Evolutionary conservation across 176 grass and related monocot species (phyloP).

Genomic region (Aegilops umbellulata): DNA sequence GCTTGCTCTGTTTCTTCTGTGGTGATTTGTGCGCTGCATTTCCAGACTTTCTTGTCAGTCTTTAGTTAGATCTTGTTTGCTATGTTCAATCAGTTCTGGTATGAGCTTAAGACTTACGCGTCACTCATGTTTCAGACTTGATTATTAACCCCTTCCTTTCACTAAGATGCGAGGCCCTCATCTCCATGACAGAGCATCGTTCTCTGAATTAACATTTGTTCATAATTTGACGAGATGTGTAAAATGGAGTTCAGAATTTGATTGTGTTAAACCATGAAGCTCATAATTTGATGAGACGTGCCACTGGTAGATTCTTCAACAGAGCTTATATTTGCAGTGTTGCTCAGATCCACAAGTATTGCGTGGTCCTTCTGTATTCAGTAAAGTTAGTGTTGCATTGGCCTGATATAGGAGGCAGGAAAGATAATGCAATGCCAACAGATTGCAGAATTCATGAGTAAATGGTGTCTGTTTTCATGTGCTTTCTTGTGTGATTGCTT

Average conservation of each 20-base stretch:
- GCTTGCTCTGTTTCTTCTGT: background rate
- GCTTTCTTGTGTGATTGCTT: background rate
- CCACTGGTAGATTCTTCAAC: background rate
- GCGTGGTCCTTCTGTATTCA: background rate
- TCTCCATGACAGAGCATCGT: background rate
- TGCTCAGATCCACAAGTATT: background rate
- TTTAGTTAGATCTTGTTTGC: background rate
- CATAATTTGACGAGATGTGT: background rate
- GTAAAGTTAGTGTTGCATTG: background rate
- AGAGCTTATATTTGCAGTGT: background rate
- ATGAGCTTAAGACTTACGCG: background rate
- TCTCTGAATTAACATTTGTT: background rate
- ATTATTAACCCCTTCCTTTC: slow-evolving; percentile 3
- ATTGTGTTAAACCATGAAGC: background rate
- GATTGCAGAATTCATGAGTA: background rate
- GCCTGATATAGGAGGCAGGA: background rate
- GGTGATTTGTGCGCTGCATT: background rate
- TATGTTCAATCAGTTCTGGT: background rate
- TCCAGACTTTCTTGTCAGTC: background rate
- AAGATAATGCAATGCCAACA: background rate
- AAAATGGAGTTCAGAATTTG: background rate
- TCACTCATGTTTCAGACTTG: background rate
- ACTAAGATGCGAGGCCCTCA: background rate
- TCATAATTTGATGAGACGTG: background rate
- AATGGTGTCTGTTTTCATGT: background rate